Evolutionary conservation across 768 basidiomycete species (phyloP), one percentile per base, ranked within the genome.

Genomic region (Boletus barrowsii): DNA sequence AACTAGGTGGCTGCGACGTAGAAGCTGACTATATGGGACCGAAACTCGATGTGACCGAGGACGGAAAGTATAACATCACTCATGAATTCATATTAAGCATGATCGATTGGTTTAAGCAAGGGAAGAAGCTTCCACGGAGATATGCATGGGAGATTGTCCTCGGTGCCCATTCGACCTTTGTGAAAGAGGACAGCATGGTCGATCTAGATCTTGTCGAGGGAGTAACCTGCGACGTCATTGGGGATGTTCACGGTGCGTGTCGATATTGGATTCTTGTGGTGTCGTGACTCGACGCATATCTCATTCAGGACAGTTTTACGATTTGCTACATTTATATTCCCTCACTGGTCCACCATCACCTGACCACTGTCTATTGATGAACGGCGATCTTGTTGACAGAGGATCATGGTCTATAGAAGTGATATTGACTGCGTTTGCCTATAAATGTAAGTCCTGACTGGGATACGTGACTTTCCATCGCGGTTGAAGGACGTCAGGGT

Each of bases 391-490:
- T 44, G 96, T 99, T 36, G 96, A 99, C 70, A 84, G 96, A 57
- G 95, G 95, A n/a, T 91, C 89, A 26, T 94, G 92, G 91, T 91
- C 89, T 11, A 86, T 92, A 53, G 93, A 94, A 71, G 91, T 98
- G 54, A 93, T 95, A 55, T 74, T 98, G 57, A 86, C 90, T 15
- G 87, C 95, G 5, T 92, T 99, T 66, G 91, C 95, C 11, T 97
- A 88, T 73, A 99, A 99, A 79, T 98, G 91, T 88, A 60, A 65
- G 86, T 55, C 9, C 46, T 29, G 17, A 40, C 41, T 24, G 47
- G 39, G 42, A 11, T 49, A 18, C 47, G n/a, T 36, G n/a, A 37
- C 29, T 50, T 49, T 51, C 33, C n/a, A 37, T 36, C 18, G 43
- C 24, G 46, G 51, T 57, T 62, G 62, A 59, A 49, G 29, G 39